phyloP scores from a whole-genome alignment of 768 basidiomycete species.

The Lactifluus hygrophoroides region DNA sequence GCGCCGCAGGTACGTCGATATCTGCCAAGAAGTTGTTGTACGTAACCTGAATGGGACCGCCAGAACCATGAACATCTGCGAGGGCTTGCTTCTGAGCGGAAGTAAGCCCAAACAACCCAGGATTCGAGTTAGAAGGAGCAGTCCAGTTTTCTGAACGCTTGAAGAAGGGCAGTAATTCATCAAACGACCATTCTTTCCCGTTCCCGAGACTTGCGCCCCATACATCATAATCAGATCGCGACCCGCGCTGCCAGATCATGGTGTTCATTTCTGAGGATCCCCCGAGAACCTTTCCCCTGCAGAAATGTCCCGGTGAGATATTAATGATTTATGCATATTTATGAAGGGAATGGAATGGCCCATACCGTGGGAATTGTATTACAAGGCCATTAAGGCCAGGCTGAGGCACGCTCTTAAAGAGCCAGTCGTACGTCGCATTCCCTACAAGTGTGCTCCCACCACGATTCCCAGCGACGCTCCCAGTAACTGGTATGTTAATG shows the following conservation, averaged over 20 bases:
- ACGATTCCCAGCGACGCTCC: conserved; percentile 14
- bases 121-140: conserved; percentile 3
- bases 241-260: conserved; percentile 19
- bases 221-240: conserved; percentile 15
- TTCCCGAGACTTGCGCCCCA: conserved; percentile 16
- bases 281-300: conserved; percentile 18
- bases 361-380: conserved; percentile 15
- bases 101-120: conserved; percentile 7
- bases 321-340: too few relatives aligned
- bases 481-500: conserved; percentile 17
- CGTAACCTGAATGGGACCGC: conserved; percentile 12
- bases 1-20: conserved; percentile 16
- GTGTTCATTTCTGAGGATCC: conserved; percentile 18
- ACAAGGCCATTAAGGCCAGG: conserved; percentile 10
- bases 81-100: conserved; percentile 7
- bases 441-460: conserved; percentile 14
- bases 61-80: conserved; percentile 1
- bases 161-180: conserved; percentile 13
- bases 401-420: conserved; percentile 16
- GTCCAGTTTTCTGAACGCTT: conserved; percentile 17
- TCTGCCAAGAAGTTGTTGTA: conserved; percentile 18
- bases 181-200: conserved; percentile 16
- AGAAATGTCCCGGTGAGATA: background rate
- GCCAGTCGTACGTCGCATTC: conserved; percentile 18
- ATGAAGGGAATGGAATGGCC: background rate